Evolutionary conservation across 148 eudicot genomes (phyloP), one percentile per base, ranked within the genome.

Genomic region (Nepenthes gracilis): DNA sequence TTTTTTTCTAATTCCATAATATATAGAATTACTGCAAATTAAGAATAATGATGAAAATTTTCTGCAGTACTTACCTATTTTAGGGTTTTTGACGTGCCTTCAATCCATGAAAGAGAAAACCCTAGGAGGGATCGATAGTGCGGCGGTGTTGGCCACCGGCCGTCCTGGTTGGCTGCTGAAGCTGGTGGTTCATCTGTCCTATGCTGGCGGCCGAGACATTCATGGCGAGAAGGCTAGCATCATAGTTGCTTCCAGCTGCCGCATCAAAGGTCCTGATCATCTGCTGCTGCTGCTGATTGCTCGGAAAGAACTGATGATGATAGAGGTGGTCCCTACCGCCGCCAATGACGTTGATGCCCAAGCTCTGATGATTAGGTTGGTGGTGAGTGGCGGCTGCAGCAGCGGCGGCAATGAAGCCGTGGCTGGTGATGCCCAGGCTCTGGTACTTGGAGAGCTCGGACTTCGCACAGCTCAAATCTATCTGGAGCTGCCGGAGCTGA

Each of bases 381-480:
- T 9, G 58, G 36, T 35, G 23, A 34, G 35, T 33, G 58, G 12
- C 9, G 58, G 35, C 36, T 8, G 35, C 34, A n/a, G 60, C 40
- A 3, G 35, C 57, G 2, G 57, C 57, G 6, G 35, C 13, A 4
- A 54, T 15, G 35, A 33, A 15, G 10, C 35, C 57, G 54, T 50
- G 54, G 35, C 35, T 34, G 5, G 57, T 54, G 11, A 54, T 54
- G 35, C 57, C 57, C 0, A 74, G 67, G 54, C 52, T 82, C 62
- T 86, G 95, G 55, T 83, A 86, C 74, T 81, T 86, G 9, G 90
- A 88, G 1, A 88, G 84, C 72, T 88, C 91, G 0, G 96, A 78
- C 7, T 86, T 70, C 33, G 96, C 96, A 62, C 79, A 85, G 15
- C 73, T 74, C 9, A 87, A 68, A 67, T 87, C 96, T 43, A 77